Evolutionary conservation across 208 protist genomes (phyloP), one percentile per base, ranked within the genome.

Genomic region (Wallacemonas collosoma): DNA sequence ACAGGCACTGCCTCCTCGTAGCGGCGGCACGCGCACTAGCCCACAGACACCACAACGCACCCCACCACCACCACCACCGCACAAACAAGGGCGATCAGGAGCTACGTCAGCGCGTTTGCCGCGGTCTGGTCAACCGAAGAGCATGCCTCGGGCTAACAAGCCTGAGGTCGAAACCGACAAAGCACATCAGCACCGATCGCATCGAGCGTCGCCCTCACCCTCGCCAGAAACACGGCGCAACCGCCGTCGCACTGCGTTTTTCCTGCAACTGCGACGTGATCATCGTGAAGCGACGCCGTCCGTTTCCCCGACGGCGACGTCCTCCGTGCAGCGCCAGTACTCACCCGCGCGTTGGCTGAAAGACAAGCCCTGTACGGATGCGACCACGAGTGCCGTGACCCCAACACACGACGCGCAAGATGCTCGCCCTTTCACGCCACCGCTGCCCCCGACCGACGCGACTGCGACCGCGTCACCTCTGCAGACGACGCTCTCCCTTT

Each of bases 161-260:
- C 26, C 26, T 26, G 26, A 26, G 26, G 0, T 26, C 26, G 26
- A 26, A 26, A 26, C 26, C 26, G 26, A 26, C 26, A 26, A 26
- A 26, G 26, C 26, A 26, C 26, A 26, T 26, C 26, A 26, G 26
- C 26, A 26, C 26, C 26, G 0, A 26, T 26, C 26, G 26, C 26
- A 0, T 26, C 26, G 26, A 26, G 26, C 26, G 14, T 50, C 40
- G 11, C 60, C 60, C 9, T 65, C 60, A 0, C 5, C 40, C 3
- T 65, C 60, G 26, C 60, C 60, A 14, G 60, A 65, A 7, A 65
- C 60, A 17, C 60, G 15, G 43, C 60, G 60, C 14, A 65, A 65
- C 39, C 60, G 60, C 0, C 60, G 60, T 8, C 60, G 60, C 40
- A 65, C 60, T 4, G 43, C 43, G 12, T 65, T 15, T 5, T 51